These are phyloP conservation scores for Sporobolomyces roseus DNA, from an alignment of 768 basidiomycete genomes.

Conservation along the genomic window DNA sequence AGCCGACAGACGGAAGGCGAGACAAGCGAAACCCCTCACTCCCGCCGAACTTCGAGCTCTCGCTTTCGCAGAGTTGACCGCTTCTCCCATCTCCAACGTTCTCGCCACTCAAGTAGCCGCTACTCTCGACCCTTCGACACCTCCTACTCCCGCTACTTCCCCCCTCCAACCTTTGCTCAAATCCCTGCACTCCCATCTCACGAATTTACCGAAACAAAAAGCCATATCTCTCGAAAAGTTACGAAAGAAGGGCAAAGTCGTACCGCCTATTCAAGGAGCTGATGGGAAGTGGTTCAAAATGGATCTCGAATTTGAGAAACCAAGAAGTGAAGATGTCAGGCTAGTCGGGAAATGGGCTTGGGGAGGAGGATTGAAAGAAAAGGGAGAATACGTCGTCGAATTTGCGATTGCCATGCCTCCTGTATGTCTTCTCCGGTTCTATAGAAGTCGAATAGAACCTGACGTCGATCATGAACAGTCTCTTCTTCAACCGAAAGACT, in stretches of 20 bases:
- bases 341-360: conserved; percentile 41
- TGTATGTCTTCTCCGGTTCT: conserved; percentile 20
- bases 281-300: conserved; percentile 33
- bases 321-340: conserved; percentile 33
- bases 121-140: conserved; percentile 28
- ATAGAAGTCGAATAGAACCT: no score
- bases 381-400: conserved; percentile 41
- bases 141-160: conserved; percentile 25
- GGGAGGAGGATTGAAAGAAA: conserved; percentile 36
- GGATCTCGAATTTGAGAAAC: conserved; percentile 34
- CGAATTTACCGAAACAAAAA: conserved; percentile 26
- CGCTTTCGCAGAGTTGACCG: conserved; percentile 41
- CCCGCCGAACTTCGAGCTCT: conserved; percentile 38
- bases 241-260: conserved; percentile 27
- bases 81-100: conserved; percentile 38
- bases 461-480: conserved; percentile 43
- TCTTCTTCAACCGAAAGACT: conserved; percentile 95
- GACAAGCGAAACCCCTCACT: conserved; percentile 27
- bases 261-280: conserved; percentile 36
- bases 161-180: conserved; percentile 38
- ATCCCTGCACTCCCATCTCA: conserved; percentile 30
- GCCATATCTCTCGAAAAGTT: conserved; percentile 21
- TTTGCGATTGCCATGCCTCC: conserved; percentile 40
- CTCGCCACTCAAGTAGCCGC: conserved; percentile 29
- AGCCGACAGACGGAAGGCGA: conserved; percentile 24